Base-by-base conservation (phyloP, 768 basidiomycete species). In the Phylloporus sp. region DNA sequence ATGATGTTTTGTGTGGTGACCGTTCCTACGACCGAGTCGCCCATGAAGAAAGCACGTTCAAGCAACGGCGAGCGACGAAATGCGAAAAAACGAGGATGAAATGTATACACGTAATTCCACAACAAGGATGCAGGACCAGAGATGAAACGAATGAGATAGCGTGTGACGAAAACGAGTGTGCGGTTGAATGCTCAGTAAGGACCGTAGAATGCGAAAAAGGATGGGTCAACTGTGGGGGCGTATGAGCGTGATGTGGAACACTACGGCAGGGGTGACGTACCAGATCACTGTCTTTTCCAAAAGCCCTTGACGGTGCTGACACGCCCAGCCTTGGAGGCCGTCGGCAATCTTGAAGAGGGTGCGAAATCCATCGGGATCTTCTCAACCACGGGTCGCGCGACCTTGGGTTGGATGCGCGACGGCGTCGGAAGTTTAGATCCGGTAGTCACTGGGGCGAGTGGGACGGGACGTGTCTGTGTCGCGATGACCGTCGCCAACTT, bases 61-160 rank as follows among this genome's bases (percentile, higher is more conserved):
- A 31, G 27, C 18, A 36, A 50, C 27, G 48, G 49, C 32, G 45
- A 39, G 16, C 35, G 58, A 43, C 20, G 49, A 45, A 52, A 42
- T 38, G 52, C 50, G 29, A 54, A 58, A 54, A 58, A 39, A 29
- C 42, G 42, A 52, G 31, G 55, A 39, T 45, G 12, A 55, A 53
- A 51, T 65, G 64, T 66, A 51, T 68, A 66, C 67, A 66, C 55
- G 52, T 69, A 66, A 59, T 66, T 64, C 67, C 67, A 66, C 65
- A 66, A 66, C 65, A 63, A 39, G 49, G 57, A 59, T 59, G 54
- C 59, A 32, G 39, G 59, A 49, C 32, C 29, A 22, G 51, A 57
- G 49, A 53, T 45, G 54, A 49, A 64, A 64, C 47, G 52, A 52
- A 54, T 22, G 41, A 49, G 26, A 38, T 43, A 46, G 46, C 42